phyloP scores from a whole-genome alignment of 176 grass and related monocot species.

The Aechmea fasciata region DNA sequence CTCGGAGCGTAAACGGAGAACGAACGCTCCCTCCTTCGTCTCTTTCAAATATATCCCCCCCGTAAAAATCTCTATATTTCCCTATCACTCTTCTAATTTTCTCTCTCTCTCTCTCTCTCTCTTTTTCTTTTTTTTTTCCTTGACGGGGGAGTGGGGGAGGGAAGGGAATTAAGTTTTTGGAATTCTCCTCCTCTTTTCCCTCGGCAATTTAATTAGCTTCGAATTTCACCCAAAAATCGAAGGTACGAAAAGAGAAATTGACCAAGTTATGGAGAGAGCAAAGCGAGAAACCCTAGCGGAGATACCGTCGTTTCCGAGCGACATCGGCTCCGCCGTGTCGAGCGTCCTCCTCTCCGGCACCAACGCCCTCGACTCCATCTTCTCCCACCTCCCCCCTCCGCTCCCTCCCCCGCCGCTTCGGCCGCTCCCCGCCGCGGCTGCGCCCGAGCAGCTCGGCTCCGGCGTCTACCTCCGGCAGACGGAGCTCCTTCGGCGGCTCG shows the following conservation, averaged over 20 bases:
- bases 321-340: slow-evolving; percentile 45
- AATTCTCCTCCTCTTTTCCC: neutral
- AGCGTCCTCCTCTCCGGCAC: slow-evolving; percentile 47
- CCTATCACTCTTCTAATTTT: neutral
- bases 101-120: too few species aligned
- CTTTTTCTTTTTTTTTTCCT: neutral
- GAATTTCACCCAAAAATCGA: neutral
- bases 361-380: slow-evolving; percentile 72
- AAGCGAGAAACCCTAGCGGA: neutral
- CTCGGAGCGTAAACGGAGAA: neutral
- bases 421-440: neutral
- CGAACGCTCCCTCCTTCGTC: neutral
- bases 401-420: slow-evolving; percentile 35
- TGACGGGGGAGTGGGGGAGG: too few species aligned
- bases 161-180: neutral
- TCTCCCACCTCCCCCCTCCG: slow-evolving; percentile 54
- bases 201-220: neutral
- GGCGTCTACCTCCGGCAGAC: slow-evolving; percentile 76
- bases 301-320: slow-evolving; percentile 16
- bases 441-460: slow-evolving; percentile 47
- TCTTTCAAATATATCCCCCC: too few species aligned
- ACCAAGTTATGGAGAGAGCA: slow-evolving; percentile 3
- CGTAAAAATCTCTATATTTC: too few species aligned
- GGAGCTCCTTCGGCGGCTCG: slow-evolving; percentile 67
- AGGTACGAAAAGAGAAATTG: neutral